Percentiles rank a stretch among this genome's conserved stretches.
Conservation (phyloP, 2,329 filamentous ascomycete genomes). For the Neonectria neomacrospora region DNA sequence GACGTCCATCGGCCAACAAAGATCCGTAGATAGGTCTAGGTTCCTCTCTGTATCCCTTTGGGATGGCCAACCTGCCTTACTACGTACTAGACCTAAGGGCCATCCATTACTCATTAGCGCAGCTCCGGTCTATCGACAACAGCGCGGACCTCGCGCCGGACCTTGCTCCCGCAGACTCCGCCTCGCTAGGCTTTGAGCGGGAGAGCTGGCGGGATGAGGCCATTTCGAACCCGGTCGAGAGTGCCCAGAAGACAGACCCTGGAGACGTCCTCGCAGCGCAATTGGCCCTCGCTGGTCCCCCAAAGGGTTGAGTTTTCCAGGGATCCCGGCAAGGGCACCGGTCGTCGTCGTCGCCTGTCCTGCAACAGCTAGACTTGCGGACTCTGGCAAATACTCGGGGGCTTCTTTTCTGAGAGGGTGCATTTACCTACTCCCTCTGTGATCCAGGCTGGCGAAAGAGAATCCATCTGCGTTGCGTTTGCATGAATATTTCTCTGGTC, state of each 20-base stretch:
- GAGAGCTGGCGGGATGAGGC: background rate
- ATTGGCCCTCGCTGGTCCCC: background rate
- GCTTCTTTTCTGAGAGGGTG: background rate
- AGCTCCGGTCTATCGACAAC: background rate
- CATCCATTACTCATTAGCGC: too few species aligned
- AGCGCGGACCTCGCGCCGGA: background rate
- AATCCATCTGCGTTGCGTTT: background rate
- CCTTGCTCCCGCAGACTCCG: background rate
- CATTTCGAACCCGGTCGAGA: slow-evolving; percentile 7
- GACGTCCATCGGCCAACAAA: too few species aligned
- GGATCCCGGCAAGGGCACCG: background rate
- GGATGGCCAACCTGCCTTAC: too few species aligned
- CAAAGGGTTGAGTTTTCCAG: background rate
- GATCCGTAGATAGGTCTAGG: too few species aligned
- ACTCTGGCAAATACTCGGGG: background rate
- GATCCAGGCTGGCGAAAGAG: background rate
- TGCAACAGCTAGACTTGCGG: background rate
- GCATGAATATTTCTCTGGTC: background rate
- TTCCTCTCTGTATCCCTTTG: too few species aligned
- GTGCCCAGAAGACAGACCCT: background rate
- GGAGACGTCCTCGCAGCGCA: background rate
- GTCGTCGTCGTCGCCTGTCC: background rate
- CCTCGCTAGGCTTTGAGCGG: background rate
- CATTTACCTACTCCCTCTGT: background rate
- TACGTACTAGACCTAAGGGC: too few species aligned